Percentiles rank a stretch among this genome's conserved stretches.
Conservation (phyloP, 2,329 filamentous ascomycete species). For the Hymenoscyphus scutula region DNA sequence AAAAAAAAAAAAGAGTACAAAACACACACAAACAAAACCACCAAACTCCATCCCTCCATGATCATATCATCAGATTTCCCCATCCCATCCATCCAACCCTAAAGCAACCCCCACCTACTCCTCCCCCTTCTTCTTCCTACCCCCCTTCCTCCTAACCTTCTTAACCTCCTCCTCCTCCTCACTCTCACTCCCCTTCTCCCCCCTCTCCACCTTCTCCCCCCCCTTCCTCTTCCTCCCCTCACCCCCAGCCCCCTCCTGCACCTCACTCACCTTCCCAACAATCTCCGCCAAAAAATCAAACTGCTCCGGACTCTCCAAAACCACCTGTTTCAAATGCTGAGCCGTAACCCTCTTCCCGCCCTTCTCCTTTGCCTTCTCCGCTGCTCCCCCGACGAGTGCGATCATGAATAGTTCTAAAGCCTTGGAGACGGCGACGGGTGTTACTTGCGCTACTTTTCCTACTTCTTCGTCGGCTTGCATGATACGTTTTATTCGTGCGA, state of each 20-base stretch:
- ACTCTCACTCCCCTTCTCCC: slow-evolving; percentile 26
- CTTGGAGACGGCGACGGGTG: slow-evolving; percentile 91
- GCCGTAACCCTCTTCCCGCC: slow-evolving; percentile 88
- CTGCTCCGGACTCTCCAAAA: slow-evolving; percentile 76
- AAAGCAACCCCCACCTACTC: too few relatives aligned
- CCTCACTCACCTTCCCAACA: slow-evolving; percentile 75
- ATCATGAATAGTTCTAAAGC: slow-evolving; percentile 98
- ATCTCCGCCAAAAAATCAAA: slow-evolving; percentile 94
- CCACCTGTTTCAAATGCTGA: slow-evolving; percentile 85
- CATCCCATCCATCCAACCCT: too few relatives aligned
- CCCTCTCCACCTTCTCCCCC: slow-evolving; percentile 30
- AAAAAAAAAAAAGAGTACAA: not conserved
- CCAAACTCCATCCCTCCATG: not conserved
- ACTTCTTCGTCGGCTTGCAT: slow-evolving; percentile 99
- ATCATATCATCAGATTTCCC: too few relatives aligned
- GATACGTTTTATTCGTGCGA: slow-evolving; percentile 95
- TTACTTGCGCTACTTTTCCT: slow-evolving; percentile 96
- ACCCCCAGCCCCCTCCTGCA: slow-evolving; percentile 31
- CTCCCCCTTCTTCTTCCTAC: not conserved
- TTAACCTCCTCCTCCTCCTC: not conserved
- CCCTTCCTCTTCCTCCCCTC: slow-evolving; percentile 29
- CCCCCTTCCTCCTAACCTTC: not conserved
- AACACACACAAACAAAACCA: too few relatives aligned
- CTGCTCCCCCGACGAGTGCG: slow-evolving; percentile 82
- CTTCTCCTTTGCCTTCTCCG: slow-evolving; percentile 76